Conservation (phyloP, 73 alveolate species). For the Tetrahymena malaccensis region DNA sequence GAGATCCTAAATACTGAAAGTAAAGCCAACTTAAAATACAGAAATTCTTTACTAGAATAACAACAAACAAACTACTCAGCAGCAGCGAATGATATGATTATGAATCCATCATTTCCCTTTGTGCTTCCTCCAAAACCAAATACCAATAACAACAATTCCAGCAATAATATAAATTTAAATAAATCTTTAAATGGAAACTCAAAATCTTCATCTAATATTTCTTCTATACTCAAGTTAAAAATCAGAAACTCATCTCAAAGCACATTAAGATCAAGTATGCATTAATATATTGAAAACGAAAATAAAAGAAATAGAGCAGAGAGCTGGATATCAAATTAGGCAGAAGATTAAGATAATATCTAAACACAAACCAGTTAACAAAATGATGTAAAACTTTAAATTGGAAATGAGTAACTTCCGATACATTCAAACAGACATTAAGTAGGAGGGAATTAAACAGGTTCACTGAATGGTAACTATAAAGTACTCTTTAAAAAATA, state of each 20-base stretch:
- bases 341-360: not conserved
- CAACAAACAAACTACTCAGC: not conserved
- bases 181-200: not conserved
- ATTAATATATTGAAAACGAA: not conserved
- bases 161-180: not conserved
- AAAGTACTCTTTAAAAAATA: not conserved
- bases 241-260: not conserved
- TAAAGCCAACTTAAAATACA: not conserved
- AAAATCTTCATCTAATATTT: not conserved
- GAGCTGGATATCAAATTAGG: not conserved
- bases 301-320: not conserved
- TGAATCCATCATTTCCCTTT: not conserved
- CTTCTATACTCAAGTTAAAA: not conserved
- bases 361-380: not conserved
- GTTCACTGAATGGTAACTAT: not conserved
- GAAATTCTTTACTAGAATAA: not conserved
- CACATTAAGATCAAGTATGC: not conserved
- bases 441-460: not conserved
- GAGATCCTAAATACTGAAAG: not conserved
- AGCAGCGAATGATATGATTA: not conserved
- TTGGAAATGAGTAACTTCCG: not conserved
- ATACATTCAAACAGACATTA: not conserved
- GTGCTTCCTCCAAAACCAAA: not conserved
- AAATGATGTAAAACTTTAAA: not conserved
- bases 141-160: not conserved